Percentiles rank a stretch among this genome's conserved stretches.
Evolutionary conservation across 306 rosid genomes (phyloP).

Genomic region (Corylus heterophylla): DNA sequence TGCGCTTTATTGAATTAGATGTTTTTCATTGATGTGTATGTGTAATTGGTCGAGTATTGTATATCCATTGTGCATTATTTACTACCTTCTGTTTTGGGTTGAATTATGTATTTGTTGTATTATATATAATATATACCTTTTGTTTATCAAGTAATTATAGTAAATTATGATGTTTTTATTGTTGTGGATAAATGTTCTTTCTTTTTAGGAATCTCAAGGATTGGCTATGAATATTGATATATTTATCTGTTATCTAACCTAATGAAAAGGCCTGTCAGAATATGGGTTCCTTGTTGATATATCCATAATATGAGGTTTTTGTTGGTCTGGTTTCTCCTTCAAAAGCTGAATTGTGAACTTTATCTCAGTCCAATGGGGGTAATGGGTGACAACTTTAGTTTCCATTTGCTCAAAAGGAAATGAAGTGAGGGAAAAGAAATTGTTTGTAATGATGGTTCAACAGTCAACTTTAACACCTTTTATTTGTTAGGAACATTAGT

Average conservation of each 20-base stretch:
- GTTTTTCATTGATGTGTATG: neutral
- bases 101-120: neutral
- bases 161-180: neutral
- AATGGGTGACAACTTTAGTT: neutral
- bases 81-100: neutral
- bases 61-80: neutral
- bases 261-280: constrained; percentile 14
- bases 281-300: constrained; percentile 1
- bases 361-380: neutral
- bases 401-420: neutral
- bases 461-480: neutral
- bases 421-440: neutral
- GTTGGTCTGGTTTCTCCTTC: constrained; percentile 5
- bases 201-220: neutral
- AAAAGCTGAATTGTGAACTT: neutral
- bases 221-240: constrained; percentile 1
- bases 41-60: neutral
- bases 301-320: neutral
- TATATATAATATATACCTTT: neutral
- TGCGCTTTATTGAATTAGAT: neutral
- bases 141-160: neutral
- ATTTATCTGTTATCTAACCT: neutral
- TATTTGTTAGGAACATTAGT: neutral
- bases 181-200: neutral
- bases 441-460: neutral